A percentile compares a stretch with the other conserved stretches of the same genome.
These are phyloP conservation scores for Penicillium turbatum DNA, from an alignment of 495 filamentous ascomycete species.

Conservation along the genomic window DNA sequence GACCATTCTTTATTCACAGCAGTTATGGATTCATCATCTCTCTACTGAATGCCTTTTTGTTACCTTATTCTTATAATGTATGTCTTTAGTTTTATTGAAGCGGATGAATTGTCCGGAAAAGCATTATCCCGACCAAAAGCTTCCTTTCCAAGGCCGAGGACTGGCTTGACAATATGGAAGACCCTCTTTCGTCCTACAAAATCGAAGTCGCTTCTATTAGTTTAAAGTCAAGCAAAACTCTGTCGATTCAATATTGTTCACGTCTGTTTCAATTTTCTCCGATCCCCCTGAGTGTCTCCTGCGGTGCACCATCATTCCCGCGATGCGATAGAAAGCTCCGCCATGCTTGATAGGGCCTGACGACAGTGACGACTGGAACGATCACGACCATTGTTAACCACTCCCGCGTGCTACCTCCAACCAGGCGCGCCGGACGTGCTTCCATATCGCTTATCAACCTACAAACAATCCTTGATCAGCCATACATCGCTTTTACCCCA, in stretches of 20 bases:
- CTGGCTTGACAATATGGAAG: neutral
- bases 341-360: slow-evolving; percentile 1
- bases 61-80: too few species aligned
- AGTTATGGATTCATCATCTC: too few species aligned
- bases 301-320: neutral
- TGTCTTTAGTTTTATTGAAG: too few species aligned
- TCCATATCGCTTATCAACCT: neutral
- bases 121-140: neutral
- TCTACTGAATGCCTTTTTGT: too few species aligned
- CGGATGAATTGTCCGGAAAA: neutral
- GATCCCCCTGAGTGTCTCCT: neutral
- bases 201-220: neutral
- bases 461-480: neutral
- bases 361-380: slow-evolving; percentile 1
- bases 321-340: slow-evolving; percentile 5
- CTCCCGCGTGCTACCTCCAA: neutral
- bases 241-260: neutral
- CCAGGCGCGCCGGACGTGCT: slow-evolving; percentile 1
- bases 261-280: neutral
- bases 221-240: neutral
- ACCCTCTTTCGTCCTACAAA: neutral
- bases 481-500: neutral
- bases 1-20: too few species aligned
- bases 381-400: neutral
- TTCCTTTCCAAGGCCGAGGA: neutral